These are phyloP conservation scores for Wickerhamiella infanticola DNA, from an alignment of 1,139 yeast genomes.

Conservation along the genomic window DNA sequence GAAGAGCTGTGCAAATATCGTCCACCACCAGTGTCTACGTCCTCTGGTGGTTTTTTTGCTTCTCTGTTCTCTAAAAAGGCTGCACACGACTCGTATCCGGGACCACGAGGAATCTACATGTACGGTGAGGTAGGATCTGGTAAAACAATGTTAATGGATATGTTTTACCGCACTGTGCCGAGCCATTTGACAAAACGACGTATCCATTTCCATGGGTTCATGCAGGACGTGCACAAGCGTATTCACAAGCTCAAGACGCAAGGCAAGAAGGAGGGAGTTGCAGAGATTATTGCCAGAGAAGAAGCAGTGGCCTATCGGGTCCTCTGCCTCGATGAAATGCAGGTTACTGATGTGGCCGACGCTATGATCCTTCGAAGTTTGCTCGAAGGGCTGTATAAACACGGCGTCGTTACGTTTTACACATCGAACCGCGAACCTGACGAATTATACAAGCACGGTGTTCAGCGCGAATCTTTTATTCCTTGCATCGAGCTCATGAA, in stretches of 20 bases:
- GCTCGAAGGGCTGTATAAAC: constrained; percentile 43
- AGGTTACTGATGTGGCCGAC: constrained; percentile 92
- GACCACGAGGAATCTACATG: constrained; percentile 69
- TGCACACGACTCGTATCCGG: neutral
- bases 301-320: constrained; percentile 63
- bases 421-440: constrained; percentile 94
- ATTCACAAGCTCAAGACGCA: constrained; percentile 55
- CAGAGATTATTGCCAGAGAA: constrained; percentile 72
- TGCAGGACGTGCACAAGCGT: constrained; percentile 85
- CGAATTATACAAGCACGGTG: constrained; percentile 82
- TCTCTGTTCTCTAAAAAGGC: neutral
- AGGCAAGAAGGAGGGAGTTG: constrained; percentile 60
- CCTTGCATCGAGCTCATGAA: constrained; percentile 82
- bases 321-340: constrained; percentile 84
- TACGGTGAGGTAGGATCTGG: constrained; percentile 99
- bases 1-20: constrained; percentile 16
- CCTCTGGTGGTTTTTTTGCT: neutral
- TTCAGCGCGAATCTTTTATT: constrained; percentile 76
- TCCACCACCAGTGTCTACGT: neutral
- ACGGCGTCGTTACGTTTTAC: constrained; percentile 78
- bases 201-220: constrained; percentile 89
- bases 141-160: constrained; percentile 94
- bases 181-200: constrained; percentile 57
- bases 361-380: constrained; percentile 85
- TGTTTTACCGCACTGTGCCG: constrained; percentile 77